phyloP scores from a whole-genome alignment of 2,329 filamentous ascomycete genomes.

The Diaporthe velutina region DNA sequence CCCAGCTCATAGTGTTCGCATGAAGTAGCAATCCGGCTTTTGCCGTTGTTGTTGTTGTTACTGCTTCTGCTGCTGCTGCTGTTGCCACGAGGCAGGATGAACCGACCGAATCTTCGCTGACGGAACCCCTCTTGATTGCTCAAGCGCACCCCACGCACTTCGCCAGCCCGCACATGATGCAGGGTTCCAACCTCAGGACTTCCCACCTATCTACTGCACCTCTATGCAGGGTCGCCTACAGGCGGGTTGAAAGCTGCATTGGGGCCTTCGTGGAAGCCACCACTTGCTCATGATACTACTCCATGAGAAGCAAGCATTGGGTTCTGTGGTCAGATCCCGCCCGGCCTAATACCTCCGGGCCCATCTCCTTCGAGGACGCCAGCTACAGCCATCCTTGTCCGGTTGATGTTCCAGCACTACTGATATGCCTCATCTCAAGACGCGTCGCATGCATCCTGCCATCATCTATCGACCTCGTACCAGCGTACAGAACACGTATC shows the following conservation, averaged over 20 bases:
- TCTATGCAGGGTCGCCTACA: neutral
- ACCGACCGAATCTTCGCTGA: neutral
- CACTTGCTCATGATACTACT: neutral
- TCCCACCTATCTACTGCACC: neutral
- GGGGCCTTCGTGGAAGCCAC: neutral
- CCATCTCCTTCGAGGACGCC: neutral
- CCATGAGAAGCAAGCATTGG: neutral
- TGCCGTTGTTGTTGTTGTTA: too few relatives aligned
- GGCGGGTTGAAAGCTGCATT: neutral
- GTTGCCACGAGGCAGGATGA: slow-evolving; percentile 1
- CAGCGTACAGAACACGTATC: neutral
- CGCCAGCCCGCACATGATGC: neutral
- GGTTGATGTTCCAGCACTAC: neutral
- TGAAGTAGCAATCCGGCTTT: neutral
- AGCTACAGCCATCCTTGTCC: neutral
- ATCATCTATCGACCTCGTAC: neutral
- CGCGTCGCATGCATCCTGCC: neutral
- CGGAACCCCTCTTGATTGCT: neutral
- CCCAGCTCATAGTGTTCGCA: too few relatives aligned
- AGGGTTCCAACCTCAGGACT: neutral
- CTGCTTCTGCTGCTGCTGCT: too few relatives aligned
- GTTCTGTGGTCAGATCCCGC: neutral
- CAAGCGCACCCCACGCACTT: neutral
- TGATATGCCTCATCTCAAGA: neutral
- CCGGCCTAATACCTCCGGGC: neutral